phyloP scores from a whole-genome alignment of 2,329 filamentous ascomycete genomes.

The Emergomyces africanus region DNA sequence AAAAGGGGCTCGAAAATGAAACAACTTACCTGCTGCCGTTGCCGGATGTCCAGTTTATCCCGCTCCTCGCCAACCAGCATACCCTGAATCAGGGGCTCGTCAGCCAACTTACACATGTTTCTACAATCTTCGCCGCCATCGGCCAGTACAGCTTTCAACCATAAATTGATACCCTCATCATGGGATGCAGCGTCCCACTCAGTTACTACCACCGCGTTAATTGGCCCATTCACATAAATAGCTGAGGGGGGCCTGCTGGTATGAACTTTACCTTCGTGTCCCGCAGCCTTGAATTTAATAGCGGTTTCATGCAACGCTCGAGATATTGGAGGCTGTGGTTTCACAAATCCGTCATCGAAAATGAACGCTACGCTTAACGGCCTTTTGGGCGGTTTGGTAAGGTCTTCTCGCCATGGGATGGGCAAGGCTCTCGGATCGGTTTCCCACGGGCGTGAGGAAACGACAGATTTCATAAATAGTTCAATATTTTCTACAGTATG shows the following conservation, averaged over 20 bases:
- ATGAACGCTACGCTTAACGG: slow-evolving; percentile 50
- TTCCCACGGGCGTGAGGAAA: slow-evolving; percentile 24
- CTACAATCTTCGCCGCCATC: slow-evolving; percentile 22
- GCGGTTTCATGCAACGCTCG: slow-evolving; percentile 41
- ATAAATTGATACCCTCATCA: slow-evolving; percentile 18
- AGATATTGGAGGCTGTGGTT: slow-evolving; percentile 46
- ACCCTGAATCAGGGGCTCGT: slow-evolving; percentile 23
- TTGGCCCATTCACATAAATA: neutral
- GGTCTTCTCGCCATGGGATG: slow-evolving; percentile 24
- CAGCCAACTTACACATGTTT: slow-evolving; percentile 17
- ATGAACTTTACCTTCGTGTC: slow-evolving; percentile 36
- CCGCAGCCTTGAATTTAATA: slow-evolving; percentile 47
- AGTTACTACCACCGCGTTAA: slow-evolving; percentile 13
- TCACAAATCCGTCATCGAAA: slow-evolving; percentile 47
- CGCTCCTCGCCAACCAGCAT: slow-evolving; percentile 23
- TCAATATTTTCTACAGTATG: slow-evolving; percentile 14
- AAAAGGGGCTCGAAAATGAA: neutral
- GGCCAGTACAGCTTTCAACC: slow-evolving; percentile 21
- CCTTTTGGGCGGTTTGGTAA: slow-evolving; percentile 15
- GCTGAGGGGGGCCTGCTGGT: neutral
- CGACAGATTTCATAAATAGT: slow-evolving; percentile 20
- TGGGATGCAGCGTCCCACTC: slow-evolving; percentile 22
- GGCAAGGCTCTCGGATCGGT: slow-evolving; percentile 25
- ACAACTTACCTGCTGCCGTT: slow-evolving; percentile 18
- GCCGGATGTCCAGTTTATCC: slow-evolving; percentile 15